Conservation (phyloP, 177 flowering plant species). For the Vitis hybrid region DNA sequence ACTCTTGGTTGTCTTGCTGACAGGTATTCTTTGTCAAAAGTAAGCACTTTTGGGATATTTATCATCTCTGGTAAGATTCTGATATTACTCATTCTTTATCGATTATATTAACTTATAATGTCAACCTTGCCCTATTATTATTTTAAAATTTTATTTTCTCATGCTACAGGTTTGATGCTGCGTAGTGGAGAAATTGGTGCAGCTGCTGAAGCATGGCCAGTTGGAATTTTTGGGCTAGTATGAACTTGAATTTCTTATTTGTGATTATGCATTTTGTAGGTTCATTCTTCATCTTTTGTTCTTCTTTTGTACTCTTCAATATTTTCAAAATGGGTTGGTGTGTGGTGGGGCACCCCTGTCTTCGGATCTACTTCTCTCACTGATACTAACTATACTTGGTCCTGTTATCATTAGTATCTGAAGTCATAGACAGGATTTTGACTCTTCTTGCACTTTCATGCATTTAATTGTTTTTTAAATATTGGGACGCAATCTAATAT, state of each 20-base stretch:
- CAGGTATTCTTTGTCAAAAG: conserved; percentile 60
- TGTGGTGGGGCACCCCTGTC: neutral
- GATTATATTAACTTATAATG: neutral
- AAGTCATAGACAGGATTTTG: too few relatives aligned
- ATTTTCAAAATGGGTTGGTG: too few relatives aligned
- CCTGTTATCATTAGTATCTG: too few relatives aligned
- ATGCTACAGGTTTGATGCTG: conserved; percentile 66
- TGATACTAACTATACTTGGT: too few relatives aligned
- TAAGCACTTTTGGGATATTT: conserved; percentile 87
- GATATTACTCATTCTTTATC: neutral
- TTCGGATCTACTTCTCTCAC: too few relatives aligned
- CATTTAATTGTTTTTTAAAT: too few relatives aligned
- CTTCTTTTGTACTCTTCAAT: neutral
- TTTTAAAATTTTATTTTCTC: neutral
- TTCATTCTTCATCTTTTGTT: conserved; percentile 12
- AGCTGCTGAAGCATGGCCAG: conserved; percentile 89
- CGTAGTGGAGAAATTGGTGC: conserved; percentile 76
- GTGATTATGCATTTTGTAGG: conserved; percentile 33
- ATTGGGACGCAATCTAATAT: too few relatives aligned
- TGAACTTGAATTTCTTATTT: conserved; percentile 40
- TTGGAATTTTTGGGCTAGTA: conserved; percentile 93
- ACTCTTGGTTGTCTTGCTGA: conserved; percentile 82
- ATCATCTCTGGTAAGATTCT: conserved; percentile 66
- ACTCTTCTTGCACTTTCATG: too few relatives aligned
- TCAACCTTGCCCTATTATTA: neutral